phyloP scores from a whole-genome alignment of 805 yeast species.

The Jamesozyma lodderae region DNA sequence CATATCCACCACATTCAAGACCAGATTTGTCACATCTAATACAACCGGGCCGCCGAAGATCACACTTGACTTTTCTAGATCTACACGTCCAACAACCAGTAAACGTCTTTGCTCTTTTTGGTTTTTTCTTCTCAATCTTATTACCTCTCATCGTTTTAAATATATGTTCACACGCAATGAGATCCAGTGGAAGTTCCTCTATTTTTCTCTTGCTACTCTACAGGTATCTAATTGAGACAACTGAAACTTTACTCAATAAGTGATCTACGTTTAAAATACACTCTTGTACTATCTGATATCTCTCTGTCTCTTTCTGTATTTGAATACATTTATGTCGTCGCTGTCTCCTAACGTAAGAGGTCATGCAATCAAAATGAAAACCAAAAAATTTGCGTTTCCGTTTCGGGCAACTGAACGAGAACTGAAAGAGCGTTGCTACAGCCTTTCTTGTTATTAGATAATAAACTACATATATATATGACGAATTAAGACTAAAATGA shows the following conservation, averaged over 20 bases:
- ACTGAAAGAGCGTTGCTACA: too few species aligned
- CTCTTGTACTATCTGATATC: too few species aligned
- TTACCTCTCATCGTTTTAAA: too few species aligned
- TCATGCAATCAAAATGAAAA: background rate
- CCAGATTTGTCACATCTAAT: conserved; percentile 60
- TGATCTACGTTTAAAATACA: too few species aligned
- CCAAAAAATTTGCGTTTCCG: background rate
- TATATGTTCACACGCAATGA: too few species aligned
- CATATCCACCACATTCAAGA: conserved; percentile 72
- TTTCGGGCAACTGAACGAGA: background rate
- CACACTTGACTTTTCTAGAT: conserved; percentile 72
- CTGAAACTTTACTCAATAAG: too few species aligned
- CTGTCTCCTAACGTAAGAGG: conserved; percentile 4
- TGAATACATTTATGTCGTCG: background rate
- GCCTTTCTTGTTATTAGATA: too few species aligned
- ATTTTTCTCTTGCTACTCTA: too few species aligned
- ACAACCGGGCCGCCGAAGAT: conserved; percentile 61
- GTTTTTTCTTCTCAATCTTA: conserved; percentile 2
- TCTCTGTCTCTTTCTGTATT: conserved; percentile 1
- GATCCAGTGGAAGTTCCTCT: too few species aligned
- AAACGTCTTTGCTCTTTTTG: conserved; percentile 55
- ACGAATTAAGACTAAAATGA: background rate
- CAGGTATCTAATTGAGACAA: too few species aligned
- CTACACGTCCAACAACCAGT: conserved; percentile 89
- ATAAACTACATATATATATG: background rate